Conservation (phyloP, 2,329 filamentous ascomycete species). For the Ilyonectria robusta region DNA sequence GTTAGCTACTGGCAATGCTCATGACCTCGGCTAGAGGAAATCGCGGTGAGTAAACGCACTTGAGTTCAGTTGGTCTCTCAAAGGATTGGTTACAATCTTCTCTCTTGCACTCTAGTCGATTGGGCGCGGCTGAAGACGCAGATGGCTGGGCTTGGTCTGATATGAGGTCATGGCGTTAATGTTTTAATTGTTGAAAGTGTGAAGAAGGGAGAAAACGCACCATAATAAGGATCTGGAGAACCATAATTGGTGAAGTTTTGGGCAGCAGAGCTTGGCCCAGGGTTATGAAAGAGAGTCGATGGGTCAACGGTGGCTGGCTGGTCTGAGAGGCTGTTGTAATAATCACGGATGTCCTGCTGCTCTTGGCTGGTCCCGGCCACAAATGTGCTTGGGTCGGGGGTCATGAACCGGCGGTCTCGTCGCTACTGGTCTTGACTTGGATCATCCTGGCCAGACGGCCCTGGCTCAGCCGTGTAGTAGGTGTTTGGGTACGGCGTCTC, state of each 20-base stretch:
- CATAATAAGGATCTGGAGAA: neutral
- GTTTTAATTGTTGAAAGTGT: neutral
- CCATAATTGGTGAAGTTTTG: neutral
- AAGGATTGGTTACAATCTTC: slow-evolving; percentile 4
- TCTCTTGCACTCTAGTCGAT: slow-evolving; percentile 18
- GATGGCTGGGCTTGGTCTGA: slow-evolving; percentile 17
- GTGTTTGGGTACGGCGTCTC: neutral
- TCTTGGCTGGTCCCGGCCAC: slow-evolving; percentile 27
- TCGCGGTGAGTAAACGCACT: slow-evolving; percentile 14
- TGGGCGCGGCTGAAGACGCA: slow-evolving; percentile 21
- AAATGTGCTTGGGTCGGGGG: slow-evolving; percentile 23
- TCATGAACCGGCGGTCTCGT: slow-evolving; percentile 29
- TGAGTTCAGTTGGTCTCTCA: slow-evolving; percentile 20
- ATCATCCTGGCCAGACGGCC: slow-evolving; percentile 25
- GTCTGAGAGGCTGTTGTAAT: neutral
- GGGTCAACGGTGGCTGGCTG: slow-evolving; percentile 15
- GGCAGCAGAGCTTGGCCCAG: slow-evolving; percentile 4
- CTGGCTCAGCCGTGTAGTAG: neutral
- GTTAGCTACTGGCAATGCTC: slow-evolving; percentile 15
- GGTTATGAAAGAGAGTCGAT: neutral
- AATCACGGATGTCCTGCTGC: slow-evolving; percentile 29
- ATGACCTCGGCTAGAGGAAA: neutral
- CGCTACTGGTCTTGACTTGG: slow-evolving; percentile 43
- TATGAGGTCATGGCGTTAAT: slow-evolving; percentile 5
- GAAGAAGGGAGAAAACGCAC: neutral